These are phyloP conservation scores for Lepidium didymum DNA, from an alignment of 345 rosid species.

Conservation along the genomic window DNA sequence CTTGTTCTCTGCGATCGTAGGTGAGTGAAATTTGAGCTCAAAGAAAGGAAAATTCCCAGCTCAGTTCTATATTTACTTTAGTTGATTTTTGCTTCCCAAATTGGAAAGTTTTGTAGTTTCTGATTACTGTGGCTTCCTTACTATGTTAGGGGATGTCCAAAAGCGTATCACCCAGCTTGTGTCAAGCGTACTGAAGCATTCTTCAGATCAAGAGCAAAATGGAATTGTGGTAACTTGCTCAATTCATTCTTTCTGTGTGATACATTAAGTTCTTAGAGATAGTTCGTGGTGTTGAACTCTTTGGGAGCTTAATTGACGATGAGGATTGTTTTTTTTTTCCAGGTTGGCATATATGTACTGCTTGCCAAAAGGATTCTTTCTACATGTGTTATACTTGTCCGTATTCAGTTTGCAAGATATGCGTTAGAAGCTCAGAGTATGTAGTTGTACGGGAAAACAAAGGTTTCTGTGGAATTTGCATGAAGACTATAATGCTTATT, in stretches of 20 bases:
- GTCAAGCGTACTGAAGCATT: constrained; percentile 87
- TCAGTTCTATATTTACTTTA: not conserved
- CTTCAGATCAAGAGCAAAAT: constrained; percentile 77
- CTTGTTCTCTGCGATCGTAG: constrained; percentile 97
- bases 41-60: not conserved
- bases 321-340: constrained; percentile 16
- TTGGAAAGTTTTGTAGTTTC: not conserved
- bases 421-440: constrained; percentile 79
- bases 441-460: constrained; percentile 66
- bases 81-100: not conserved
- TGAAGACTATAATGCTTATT: constrained; percentile 80
- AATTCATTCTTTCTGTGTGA: not conserved
- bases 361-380: constrained; percentile 73
- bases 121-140: not conserved
- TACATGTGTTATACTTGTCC: constrained; percentile 97
- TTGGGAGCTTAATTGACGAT: not conserved
- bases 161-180: constrained; percentile 90
- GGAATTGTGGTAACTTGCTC: constrained; percentile 78
- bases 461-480: constrained; percentile 87
- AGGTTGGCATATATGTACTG: constrained; percentile 97
- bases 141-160: constrained; percentile 81
- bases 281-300: not conserved
- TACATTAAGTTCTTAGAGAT: not conserved
- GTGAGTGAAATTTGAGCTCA: constrained; percentile 36
- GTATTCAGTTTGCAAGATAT: constrained; percentile 84